phyloP scores from a whole-genome alignment of 192 early-diverging fungal species.

The Rhizoclosmatium globosum region DNA sequence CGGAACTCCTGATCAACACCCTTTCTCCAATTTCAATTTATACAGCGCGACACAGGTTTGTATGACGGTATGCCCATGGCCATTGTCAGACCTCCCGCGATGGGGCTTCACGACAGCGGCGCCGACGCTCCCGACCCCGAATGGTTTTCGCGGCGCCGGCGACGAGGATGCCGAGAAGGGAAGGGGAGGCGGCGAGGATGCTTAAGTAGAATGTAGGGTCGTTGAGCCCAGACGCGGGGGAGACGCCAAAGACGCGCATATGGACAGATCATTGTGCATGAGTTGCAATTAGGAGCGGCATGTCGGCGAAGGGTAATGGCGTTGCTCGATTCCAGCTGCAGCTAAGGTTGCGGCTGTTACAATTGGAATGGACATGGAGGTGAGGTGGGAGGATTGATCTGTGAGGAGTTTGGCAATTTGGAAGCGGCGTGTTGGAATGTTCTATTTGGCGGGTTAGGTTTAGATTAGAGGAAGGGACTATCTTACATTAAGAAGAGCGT shows the following conservation, averaged over 20 bases:
- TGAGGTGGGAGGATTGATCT: background rate
- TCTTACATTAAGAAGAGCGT: background rate
- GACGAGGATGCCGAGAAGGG: conserved; percentile 24
- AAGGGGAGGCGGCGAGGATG: conserved; percentile 25
- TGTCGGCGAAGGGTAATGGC: conserved; percentile 31
- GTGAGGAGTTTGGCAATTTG: conserved; percentile 16
- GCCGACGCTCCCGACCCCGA: conserved; percentile 28
- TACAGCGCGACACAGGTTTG: conserved; percentile 23
- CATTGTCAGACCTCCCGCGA: conserved; percentile 29
- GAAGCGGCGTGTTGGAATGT: conserved; percentile 27
- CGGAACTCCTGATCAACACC: conserved; percentile 9
- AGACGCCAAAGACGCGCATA: conserved; percentile 30
- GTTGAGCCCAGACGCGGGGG: background rate
- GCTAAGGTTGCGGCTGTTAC: conserved; percentile 24
- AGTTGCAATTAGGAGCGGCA: conserved; percentile 24
- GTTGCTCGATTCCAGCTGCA: conserved; percentile 28
- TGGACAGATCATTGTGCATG: conserved; percentile 30
- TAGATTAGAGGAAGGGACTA: background rate
- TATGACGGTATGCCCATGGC: conserved; percentile 33
- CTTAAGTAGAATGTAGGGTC: conserved; percentile 10
- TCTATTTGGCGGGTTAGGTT: background rate
- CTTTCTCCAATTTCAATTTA: background rate
- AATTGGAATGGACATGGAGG: background rate
- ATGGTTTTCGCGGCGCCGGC: conserved; percentile 32
- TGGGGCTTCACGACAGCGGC: conserved; percentile 34